Conservation (phyloP, 2,329 filamentous ascomycete species). For the Penicillium sp. region DNA sequence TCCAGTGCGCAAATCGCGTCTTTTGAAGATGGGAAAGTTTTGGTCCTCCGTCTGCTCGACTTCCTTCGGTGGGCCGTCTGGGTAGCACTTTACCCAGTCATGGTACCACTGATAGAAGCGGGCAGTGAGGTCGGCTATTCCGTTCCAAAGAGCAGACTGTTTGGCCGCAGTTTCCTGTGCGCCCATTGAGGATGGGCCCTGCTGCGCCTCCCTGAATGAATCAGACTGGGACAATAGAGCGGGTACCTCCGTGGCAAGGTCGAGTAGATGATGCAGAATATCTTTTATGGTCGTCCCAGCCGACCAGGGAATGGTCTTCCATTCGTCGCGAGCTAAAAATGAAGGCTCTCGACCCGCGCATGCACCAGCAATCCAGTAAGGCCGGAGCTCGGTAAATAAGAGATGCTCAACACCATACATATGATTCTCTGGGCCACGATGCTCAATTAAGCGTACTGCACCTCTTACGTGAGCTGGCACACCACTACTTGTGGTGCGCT, state of each 20-base stretch:
- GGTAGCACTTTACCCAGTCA: constrained; percentile 33
- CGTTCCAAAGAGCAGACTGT: constrained; percentile 35
- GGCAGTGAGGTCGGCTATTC: constrained; percentile 32
- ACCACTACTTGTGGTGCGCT: constrained; percentile 35
- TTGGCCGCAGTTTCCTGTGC: constrained; percentile 35
- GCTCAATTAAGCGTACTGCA: constrained; percentile 38
- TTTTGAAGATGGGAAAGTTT: constrained; percentile 34
- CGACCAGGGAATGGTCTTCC: constrained; percentile 43
- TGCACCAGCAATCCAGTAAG: constrained; percentile 38
- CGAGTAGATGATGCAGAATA: constrained; percentile 38
- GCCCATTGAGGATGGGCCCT: constrained; percentile 22
- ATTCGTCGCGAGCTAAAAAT: constrained; percentile 38
- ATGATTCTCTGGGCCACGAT: constrained; percentile 41
- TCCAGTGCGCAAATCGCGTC: constrained; percentile 36
- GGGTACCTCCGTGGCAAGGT: constrained; percentile 37
- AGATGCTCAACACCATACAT: constrained; percentile 42
- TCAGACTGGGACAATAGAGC: constrained; percentile 34
- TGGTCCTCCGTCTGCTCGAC: constrained; percentile 25
- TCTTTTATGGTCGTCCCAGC: constrained; percentile 37
- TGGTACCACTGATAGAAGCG: constrained; percentile 34
- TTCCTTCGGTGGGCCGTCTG: constrained; percentile 31
- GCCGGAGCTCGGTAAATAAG: constrained; percentile 39
- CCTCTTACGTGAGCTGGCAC: constrained; percentile 36
- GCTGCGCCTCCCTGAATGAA: constrained; percentile 25
- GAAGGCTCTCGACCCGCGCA: constrained; percentile 33